Evolutionary conservation across 1,139 yeast species (phyloP).

Genomic region (Ogataea hybrid): DNA sequence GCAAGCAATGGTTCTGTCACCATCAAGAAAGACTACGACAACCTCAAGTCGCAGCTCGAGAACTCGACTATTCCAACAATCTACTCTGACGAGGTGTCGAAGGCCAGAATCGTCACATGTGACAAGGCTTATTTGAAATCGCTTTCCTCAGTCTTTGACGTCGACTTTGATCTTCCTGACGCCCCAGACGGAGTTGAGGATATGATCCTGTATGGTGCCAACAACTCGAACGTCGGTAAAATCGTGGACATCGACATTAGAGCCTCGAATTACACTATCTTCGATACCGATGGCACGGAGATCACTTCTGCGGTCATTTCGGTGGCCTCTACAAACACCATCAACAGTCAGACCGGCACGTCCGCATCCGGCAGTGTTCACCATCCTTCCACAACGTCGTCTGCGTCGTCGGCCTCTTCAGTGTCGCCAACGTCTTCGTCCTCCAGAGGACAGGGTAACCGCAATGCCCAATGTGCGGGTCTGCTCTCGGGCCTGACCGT

Average conservation of each 20-base stretch:
- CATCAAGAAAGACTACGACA: too few relatives aligned
- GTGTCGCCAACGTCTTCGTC: slow-evolving; percentile 19
- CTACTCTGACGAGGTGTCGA: too few relatives aligned
- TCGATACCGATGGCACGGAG: slow-evolving; percentile 50
- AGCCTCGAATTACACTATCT: slow-evolving; percentile 42
- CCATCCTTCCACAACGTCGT: slow-evolving; percentile 11
- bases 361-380: slow-evolving; percentile 23
- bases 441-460: slow-evolving; percentile 20
- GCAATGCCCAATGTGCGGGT: slow-evolving; percentile 13
- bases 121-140: too few relatives aligned
- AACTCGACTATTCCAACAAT: too few relatives aligned
- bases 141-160: too few relatives aligned
- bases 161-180: too few relatives aligned
- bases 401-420: slow-evolving; percentile 19
- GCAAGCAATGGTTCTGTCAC: too few relatives aligned
- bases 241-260: slow-evolving; percentile 40
- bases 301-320: slow-evolving; percentile 57
- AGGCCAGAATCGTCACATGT: too few relatives aligned
- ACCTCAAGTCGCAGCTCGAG: too few relatives aligned
- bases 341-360: slow-evolving; percentile 39
- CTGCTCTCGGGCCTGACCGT: too few relatives aligned
- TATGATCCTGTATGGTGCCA: slow-evolving; percentile 55
- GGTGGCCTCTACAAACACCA: slow-evolving; percentile 38
- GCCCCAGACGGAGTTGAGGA: too few relatives aligned
- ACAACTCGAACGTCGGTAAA: slow-evolving; percentile 47